Percentiles rank a stretch among this genome's conserved stretches.
Evolutionary conservation across 305 asterid species (phyloP).

Genomic region (Fraxinus baroniana): DNA sequence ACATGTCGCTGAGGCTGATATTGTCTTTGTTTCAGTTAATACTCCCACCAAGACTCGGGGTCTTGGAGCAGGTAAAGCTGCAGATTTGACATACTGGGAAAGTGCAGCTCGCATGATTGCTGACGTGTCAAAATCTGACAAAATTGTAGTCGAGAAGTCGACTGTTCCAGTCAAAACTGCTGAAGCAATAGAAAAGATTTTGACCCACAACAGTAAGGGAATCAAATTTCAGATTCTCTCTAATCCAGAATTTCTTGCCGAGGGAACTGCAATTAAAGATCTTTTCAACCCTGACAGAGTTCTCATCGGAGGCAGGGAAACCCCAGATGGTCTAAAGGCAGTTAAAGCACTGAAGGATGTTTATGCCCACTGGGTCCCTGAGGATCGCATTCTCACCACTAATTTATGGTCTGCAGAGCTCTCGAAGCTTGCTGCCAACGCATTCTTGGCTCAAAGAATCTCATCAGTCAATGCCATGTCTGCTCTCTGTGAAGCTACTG

Average conservation of each 20-base stretch:
- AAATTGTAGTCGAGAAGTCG: constrained; percentile 78
- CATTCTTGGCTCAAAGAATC: constrained; percentile 80
- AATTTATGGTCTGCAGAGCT: constrained; percentile 87
- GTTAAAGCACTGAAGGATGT: constrained; percentile 59
- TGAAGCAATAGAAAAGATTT: constrained; percentile 77
- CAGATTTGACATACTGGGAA: constrained; percentile 79
- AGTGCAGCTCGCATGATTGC: constrained; percentile 89
- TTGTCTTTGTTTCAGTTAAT: too few species aligned
- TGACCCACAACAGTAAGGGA: constrained; percentile 87
- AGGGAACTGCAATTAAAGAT: constrained; percentile 73
- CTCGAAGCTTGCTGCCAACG: constrained; percentile 78
- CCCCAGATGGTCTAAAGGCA: constrained; percentile 69
- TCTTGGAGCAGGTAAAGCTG: constrained; percentile 82
- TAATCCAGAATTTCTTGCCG: constrained; percentile 79
- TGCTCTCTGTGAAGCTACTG: too few species aligned
- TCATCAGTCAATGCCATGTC: constrained; percentile 85
- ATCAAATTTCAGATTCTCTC: constrained; percentile 74
- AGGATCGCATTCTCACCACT: constrained; percentile 62
- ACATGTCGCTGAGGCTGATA: constrained; percentile 72
- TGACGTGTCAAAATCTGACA: constrained; percentile 71
- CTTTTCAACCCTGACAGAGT: constrained; percentile 74
- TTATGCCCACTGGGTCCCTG: constrained; percentile 75
- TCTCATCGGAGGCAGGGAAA: constrained; percentile 79
- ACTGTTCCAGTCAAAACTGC: constrained; percentile 86
- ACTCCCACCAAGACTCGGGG: constrained; percentile 84